Conservation (phyloP, 73 alveolate genomes). For the Chromera velia region DNA sequence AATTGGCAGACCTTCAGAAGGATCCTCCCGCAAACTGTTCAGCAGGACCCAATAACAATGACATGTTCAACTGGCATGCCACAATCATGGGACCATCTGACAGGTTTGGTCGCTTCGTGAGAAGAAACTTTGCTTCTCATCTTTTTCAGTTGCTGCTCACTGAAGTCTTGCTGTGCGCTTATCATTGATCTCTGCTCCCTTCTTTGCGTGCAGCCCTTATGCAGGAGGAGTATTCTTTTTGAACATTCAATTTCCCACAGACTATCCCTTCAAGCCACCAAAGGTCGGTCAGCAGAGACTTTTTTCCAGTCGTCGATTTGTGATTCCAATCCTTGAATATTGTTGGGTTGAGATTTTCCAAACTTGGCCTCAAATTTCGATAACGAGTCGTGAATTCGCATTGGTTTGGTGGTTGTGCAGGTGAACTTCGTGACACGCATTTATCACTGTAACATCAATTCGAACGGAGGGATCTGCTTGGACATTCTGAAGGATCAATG, state of each 20-base stretch:
- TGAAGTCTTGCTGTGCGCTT: conserved; percentile 32
- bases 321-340: not conserved
- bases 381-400: not conserved
- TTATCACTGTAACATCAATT: conserved; percentile 85
- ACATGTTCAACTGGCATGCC: conserved; percentile 70
- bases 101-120: no score
- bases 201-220: conserved; percentile 62
- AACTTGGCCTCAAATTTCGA: not conserved
- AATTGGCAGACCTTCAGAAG: conserved; percentile 14
- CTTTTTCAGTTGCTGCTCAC: conserved; percentile 22
- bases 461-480: conserved; percentile 77
- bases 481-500: conserved; percentile 88
- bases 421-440: conserved; percentile 63
- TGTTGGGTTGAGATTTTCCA: not conserved
- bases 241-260: conserved; percentile 77
- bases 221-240: conserved; percentile 82
- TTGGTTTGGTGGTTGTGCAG: not conserved
- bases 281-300: conserved; percentile 45
- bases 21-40: conserved; percentile 87
- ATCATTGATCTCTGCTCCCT: conserved; percentile 26
- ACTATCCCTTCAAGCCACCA: conserved; percentile 91
- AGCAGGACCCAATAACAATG: conserved; percentile 86
- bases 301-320: not conserved
- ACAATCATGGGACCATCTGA: conserved; percentile 85
- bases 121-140: no score